phyloP scores from a whole-genome alignment of 805 yeast species.

The Yarrowia sp. region DNA sequence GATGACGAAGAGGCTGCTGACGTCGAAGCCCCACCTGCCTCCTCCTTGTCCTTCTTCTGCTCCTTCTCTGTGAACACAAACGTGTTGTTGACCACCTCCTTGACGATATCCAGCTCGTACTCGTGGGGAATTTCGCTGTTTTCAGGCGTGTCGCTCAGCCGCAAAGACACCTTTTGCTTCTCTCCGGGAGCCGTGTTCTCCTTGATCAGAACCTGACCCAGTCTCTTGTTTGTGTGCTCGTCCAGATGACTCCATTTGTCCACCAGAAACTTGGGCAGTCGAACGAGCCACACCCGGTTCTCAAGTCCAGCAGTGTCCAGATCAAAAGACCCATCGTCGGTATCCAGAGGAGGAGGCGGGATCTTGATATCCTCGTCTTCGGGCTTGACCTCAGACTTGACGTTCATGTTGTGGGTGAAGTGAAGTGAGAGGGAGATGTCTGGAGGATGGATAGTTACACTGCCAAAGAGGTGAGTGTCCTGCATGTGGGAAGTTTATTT shows the following conservation, averaged over 20 bases:
- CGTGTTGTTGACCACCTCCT: conserved; percentile 81
- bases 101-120: conserved; percentile 79
- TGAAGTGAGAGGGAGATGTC: neutral
- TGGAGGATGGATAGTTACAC: neutral
- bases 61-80: conserved; percentile 89
- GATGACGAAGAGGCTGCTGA: neutral
- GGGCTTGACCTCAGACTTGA: conserved; percentile 16
- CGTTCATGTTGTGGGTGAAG: conserved; percentile 7
- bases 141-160: conserved; percentile 52
- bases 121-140: conserved; percentile 75
- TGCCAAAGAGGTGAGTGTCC: neutral
- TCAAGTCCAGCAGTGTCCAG: conserved; percentile 67
- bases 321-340: conserved; percentile 52
- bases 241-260: conserved; percentile 76
- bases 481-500: neutral
- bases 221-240: conserved; percentile 69
- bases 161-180: conserved; percentile 49
- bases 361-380: conserved; percentile 23
- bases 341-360: conserved; percentile 44
- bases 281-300: conserved; percentile 89
- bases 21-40: conserved; percentile 3
- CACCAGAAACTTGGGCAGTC: conserved; percentile 86
- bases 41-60: conserved; percentile 55
- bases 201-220: conserved; percentile 79
- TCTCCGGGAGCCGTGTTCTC: conserved; percentile 50